Conservation (phyloP, 2,329 filamentous ascomycete genomes). For the Aspergillus aculeatinus region DNA sequence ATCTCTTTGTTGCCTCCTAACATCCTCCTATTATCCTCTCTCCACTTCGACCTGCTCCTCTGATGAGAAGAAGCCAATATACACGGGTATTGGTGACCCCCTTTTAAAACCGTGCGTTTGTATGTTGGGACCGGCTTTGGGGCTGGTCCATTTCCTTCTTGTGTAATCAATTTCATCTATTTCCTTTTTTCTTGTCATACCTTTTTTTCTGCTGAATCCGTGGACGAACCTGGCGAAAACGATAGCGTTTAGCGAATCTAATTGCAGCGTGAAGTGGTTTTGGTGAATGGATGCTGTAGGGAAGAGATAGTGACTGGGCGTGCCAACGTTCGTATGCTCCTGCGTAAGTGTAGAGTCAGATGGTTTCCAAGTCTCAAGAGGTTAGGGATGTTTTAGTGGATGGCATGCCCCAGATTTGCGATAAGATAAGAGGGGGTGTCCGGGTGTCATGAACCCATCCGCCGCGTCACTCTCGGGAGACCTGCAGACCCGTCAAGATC, state of each 20-base stretch:
- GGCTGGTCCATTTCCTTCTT: not conserved
- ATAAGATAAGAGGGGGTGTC: not conserved
- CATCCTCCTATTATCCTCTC: not conserved
- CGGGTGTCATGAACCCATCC: not conserved
- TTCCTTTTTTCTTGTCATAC: not conserved
- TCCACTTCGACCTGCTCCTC: not conserved
- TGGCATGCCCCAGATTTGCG: not conserved
- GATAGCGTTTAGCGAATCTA: not conserved
- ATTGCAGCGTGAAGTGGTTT: not conserved
- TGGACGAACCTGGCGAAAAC: not conserved
- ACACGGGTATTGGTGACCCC: conserved; percentile 3
- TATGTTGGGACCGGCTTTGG: not conserved
- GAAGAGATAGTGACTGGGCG: too few relatives aligned
- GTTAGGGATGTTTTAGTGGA: too few relatives aligned
- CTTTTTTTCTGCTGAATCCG: not conserved
- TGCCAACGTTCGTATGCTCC: too few relatives aligned
- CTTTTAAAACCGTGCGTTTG: not conserved
- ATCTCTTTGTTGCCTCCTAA: not conserved
- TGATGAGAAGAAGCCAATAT: not conserved
- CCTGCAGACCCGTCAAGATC: not conserved
- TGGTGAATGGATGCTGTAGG: too few relatives aligned
- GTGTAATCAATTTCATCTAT: conserved; percentile 1
- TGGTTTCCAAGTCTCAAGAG: too few relatives aligned
- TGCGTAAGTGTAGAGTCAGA: too few relatives aligned
- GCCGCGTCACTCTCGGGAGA: not conserved